Evolutionary conservation across 768 basidiomycete species (phyloP).

Genomic region (Suillus clintonianus): DNA sequence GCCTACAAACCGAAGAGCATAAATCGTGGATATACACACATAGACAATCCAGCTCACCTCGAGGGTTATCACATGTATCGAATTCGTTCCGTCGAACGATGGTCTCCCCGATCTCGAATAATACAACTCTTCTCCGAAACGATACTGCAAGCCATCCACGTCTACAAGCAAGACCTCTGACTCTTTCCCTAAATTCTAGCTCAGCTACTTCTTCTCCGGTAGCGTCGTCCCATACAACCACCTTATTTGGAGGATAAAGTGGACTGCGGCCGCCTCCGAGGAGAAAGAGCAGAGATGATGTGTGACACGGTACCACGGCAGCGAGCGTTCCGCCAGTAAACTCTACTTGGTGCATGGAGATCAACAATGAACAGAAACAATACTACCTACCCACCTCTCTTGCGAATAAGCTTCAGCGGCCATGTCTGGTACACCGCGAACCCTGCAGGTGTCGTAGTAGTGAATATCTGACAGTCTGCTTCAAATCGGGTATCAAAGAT

Average conservation of each 20-base stretch:
- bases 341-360: conserved; percentile 47
- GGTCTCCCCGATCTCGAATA: conserved; percentile 68
- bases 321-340: conserved; percentile 77
- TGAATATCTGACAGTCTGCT: conserved; percentile 79
- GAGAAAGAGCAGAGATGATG: conserved; percentile 81
- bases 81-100: conserved; percentile 72
- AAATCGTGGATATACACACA: conserved; percentile 7
- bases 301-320: conserved; percentile 76
- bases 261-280: conserved; percentile 88
- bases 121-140: conserved; percentile 74
- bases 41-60: conserved; percentile 50
- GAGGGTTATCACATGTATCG: conserved; percentile 86
- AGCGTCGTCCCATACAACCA: conserved; percentile 86
- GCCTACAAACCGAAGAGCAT: conserved; percentile 44
- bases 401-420: conserved; percentile 77
- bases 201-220: conserved; percentile 79
- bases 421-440: conserved; percentile 81
- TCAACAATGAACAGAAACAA: not conserved
- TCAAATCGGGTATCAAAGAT: conserved; percentile 81
- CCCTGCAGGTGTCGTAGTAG: conserved; percentile 74
- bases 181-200: conserved; percentile 85
- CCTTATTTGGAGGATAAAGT: conserved; percentile 89
- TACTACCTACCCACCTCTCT: conserved; percentile 61
- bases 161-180: conserved; percentile 77
- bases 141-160: conserved; percentile 86